Conservation (phyloP, 192 early-diverging fungal species). For the Helicostylum pulchrum region DNA sequence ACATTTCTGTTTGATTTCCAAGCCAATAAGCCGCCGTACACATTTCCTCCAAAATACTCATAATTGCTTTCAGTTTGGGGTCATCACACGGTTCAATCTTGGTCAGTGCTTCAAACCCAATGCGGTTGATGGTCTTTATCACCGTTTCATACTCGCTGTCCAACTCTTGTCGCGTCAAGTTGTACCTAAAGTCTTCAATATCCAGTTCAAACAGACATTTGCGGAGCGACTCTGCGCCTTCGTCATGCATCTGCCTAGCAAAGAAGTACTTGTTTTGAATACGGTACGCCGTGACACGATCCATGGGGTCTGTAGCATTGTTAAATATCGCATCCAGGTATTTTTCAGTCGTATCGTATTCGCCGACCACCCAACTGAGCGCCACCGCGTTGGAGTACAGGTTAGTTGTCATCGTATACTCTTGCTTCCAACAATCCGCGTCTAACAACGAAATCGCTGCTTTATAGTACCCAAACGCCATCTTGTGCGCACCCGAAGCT, state of each 20-base stretch:
- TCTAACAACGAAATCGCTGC: conserved; percentile 19
- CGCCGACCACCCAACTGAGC: conserved; percentile 26
- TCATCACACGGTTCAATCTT: conserved; percentile 3
- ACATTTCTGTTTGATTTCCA: conserved; percentile 26
- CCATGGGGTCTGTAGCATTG: conserved; percentile 18
- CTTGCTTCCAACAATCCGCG: conserved; percentile 8
- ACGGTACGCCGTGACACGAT: conserved; percentile 24
- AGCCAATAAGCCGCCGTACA: conserved; percentile 28
- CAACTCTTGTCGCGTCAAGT: neutral
- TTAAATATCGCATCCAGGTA: conserved; percentile 20
- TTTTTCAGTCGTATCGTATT: conserved; percentile 18
- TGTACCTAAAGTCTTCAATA: conserved; percentile 8
- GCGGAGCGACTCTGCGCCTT: conserved; percentile 1
- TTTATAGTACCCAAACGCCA: conserved; percentile 21
- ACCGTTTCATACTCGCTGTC: conserved; percentile 5
- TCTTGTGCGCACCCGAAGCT: conserved; percentile 28
- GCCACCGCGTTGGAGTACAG: conserved; percentile 20
- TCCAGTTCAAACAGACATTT: conserved; percentile 27
- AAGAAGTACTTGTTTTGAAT: conserved; percentile 27
- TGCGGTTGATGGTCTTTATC: conserved; percentile 8
- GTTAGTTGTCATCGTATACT: conserved; percentile 2
- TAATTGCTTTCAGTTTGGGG: conserved; percentile 11
- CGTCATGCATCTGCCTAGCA: conserved; percentile 25
- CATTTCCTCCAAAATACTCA: conserved; percentile 30
- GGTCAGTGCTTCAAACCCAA: conserved; percentile 16